phyloP scores from a whole-genome alignment of 441 rosid genomes.

The Populus trichocarpa region DNA sequence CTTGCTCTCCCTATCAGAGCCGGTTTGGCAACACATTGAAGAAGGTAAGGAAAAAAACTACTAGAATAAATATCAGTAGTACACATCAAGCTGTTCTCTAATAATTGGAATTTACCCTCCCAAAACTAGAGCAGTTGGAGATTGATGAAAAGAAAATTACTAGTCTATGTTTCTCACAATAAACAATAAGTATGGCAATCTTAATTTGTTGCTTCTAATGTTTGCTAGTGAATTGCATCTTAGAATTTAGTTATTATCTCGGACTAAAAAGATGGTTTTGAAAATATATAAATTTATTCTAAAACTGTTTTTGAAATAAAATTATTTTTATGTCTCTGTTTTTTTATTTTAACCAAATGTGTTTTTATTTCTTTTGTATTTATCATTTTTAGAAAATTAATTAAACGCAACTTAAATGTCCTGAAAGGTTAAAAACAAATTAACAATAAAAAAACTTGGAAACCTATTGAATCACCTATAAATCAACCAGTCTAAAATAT shows the following conservation, averaged over 20 bases:
- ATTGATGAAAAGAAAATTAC: background rate
- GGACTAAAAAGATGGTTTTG: too few species aligned
- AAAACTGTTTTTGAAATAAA: too few species aligned
- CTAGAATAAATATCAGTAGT: background rate
- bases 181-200: background rate
- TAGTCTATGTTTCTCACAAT: background rate
- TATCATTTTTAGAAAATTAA: too few species aligned
- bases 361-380: too few species aligned
- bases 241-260: background rate
- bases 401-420: too few species aligned
- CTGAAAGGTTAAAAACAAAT: background rate
- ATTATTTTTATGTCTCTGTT: too few species aligned
- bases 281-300: too few species aligned
- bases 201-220: conserved; percentile 6
- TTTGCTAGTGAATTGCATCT: conserved; percentile 4
- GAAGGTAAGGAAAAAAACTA: background rate
- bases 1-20: background rate
- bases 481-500: background rate
- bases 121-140: background rate
- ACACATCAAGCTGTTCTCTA: background rate
- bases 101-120: background rate
- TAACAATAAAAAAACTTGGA: background rate
- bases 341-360: too few species aligned
- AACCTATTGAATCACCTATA: background rate
- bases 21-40: background rate